Evolutionary conservation across 2,329 filamentous ascomycete species (phyloP), one percentile per base, ranked within the genome.

Genomic region (Aureobasidium mangrovei): DNA sequence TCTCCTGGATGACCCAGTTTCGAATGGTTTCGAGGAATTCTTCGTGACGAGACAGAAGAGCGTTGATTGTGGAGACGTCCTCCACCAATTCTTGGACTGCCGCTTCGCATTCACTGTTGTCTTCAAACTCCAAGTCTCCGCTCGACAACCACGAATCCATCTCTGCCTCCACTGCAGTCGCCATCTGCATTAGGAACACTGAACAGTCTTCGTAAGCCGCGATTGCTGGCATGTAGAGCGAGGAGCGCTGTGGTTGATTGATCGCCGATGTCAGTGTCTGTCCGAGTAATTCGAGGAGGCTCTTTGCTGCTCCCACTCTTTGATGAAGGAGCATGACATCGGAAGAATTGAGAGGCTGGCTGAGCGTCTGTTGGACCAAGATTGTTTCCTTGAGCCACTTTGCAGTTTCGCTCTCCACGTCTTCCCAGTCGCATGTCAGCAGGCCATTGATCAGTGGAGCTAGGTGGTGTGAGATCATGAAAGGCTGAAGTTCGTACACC

Each of bases 351-450:
- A 38, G 41, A 5, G 42, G 42, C 10, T 35, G 48, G 6, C 27
- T 3, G 9, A 47, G 44, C n/a, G 18, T 7, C 5, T 45, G 8
- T 31, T 27, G 5, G 42, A 5, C 47, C 29, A 59, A 53, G 18
- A 60, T 10, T 8, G 45, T 38, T 7, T 45, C 31, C 8, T 32
- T 41, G 33, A 59, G 46, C 56, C 48, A 56, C 9, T 42, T 27
- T 9, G 33, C 35, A 28, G 54, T 29, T 24, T 35, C 32, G 8
- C 31, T 43, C 9, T 57, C 51, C 9, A 55, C 38, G 7, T 40
- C 40, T 6, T 52, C 27, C 3, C 38, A 3, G 27, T 52, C 40
- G 28, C 39, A 55, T 7, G 27, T 12, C 38, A 55, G 31, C 2
- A 43, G 10, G 2, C 18, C 18, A 18, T 18, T 18, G 18, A 18